These are phyloP conservation scores for Paracamarosporium sp. DNA, from an alignment of 2,329 filamentous ascomycete genomes.

Conservation along the genomic window DNA sequence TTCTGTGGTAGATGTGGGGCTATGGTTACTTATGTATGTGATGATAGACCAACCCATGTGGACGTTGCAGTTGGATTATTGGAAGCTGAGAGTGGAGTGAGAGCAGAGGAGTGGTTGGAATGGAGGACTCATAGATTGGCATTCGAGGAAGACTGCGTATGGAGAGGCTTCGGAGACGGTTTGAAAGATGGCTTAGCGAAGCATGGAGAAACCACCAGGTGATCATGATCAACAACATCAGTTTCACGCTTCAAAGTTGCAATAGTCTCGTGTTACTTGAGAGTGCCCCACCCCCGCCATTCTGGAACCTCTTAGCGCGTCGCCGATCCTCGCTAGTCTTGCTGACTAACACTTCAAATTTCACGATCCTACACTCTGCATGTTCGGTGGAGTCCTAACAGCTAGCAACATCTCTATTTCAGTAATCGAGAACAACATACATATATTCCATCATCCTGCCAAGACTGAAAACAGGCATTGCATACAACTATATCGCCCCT, in stretches of 20 bases:
- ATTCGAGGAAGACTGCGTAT: slow-evolving; percentile 56
- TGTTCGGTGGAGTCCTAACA: not conserved
- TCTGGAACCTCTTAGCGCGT: not conserved
- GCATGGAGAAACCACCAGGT: too few species aligned
- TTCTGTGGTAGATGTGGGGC: slow-evolving; percentile 71
- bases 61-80: slow-evolving; percentile 70
- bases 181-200: not conserved
- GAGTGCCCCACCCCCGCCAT: not conserved
- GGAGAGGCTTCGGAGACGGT: not conserved
- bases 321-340: not conserved
- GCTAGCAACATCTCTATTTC: not conserved
- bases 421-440: not conserved
- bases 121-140: slow-evolving; percentile 68
- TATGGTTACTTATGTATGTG: slow-evolving; percentile 67
- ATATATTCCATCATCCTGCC: not conserved
- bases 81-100: slow-evolving; percentile 54
- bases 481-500: not conserved
- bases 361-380: not conserved
- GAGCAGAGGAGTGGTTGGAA: slow-evolving; percentile 65
- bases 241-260: too few species aligned
- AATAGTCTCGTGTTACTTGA: not conserved
- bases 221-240: too few species aligned
- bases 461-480: not conserved
- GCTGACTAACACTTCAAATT: not conserved
- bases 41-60: slow-evolving; percentile 59